Percentiles rank a stretch among this genome's conserved stretches.
These are phyloP conservation scores for Graphilbum fragrans DNA, from an alignment of 2,329 filamentous ascomycete genomes.

Conservation along the genomic window DNA sequence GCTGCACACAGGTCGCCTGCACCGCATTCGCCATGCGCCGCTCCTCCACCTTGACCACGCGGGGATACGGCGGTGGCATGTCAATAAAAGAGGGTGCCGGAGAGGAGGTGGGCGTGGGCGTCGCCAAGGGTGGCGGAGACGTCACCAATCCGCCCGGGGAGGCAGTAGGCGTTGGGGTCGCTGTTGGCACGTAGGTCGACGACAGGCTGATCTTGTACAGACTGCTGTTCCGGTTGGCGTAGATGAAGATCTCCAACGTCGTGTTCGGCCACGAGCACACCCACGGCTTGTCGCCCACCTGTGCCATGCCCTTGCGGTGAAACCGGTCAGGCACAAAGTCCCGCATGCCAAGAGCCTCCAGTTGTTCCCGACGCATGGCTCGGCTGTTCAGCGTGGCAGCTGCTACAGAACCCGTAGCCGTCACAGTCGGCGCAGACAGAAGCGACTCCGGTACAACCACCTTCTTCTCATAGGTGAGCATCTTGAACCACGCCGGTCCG, in stretches of 20 bases:
- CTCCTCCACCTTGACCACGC: slow-evolving; percentile 42
- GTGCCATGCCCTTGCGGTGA: slow-evolving; percentile 25
- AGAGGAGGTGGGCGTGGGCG: slow-evolving; percentile 4
- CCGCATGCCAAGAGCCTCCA: background rate
- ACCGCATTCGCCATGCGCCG: slow-evolving; percentile 27
- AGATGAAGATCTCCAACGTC: slow-evolving; percentile 44
- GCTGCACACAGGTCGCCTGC: slow-evolving; percentile 34
- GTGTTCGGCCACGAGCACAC: slow-evolving; percentile 47
- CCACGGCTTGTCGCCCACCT: slow-evolving; percentile 41
- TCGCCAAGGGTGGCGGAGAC: slow-evolving; percentile 1
- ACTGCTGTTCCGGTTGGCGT: slow-evolving; percentile 38
- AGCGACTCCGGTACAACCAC: slow-evolving; percentile 35
- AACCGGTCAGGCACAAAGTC: slow-evolving; percentile 10
- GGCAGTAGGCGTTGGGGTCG: background rate
- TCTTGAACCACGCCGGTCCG: slow-evolving; percentile 41
- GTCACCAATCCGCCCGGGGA: background rate
- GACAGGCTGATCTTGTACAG: slow-evolving; percentile 10
- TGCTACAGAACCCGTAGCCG: slow-evolving; percentile 8
- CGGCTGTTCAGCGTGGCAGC: background rate
- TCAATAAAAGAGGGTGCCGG: slow-evolving; percentile 2
- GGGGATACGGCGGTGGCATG: slow-evolving; percentile 31
- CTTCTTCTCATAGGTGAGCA: slow-evolving; percentile 41
- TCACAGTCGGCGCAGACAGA: slow-evolving; percentile 14
- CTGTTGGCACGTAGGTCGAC: slow-evolving; percentile 2
- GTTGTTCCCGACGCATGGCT: background rate